These are phyloP conservation scores for Chaetomium fimeti DNA, from an alignment of 495 filamentous ascomycete genomes.

Conservation along the genomic window DNA sequence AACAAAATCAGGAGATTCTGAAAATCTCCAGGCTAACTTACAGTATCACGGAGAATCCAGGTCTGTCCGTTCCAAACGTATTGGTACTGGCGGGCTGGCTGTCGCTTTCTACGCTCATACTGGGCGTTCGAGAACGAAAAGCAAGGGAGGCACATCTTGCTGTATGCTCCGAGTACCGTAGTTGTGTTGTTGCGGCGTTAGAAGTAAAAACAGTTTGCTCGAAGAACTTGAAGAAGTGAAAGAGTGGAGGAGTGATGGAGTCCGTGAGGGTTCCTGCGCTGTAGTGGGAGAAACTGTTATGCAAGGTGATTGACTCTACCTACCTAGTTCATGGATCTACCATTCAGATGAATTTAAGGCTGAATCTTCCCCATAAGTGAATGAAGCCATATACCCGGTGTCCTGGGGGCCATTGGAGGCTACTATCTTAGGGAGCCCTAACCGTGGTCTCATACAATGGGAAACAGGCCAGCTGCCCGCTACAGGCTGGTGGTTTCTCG, in stretches of 20 bases:
- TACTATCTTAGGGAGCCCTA: no score
- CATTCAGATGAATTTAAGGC: not conserved
- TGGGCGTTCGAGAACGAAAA: constrained; percentile 44
- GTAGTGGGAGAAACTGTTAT: not conserved
- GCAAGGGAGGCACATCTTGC: constrained; percentile 45
- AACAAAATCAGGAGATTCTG: not conserved
- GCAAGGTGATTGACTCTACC: not conserved
- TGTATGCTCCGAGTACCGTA: not conserved
- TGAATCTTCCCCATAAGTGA: no score
- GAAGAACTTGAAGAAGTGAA: not conserved
- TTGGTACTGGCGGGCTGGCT: constrained; percentile 24
- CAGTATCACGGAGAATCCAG: constrained; percentile 32
- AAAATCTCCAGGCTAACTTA: constrained; percentile 18
- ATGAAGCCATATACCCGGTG: no score
- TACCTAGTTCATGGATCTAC: not conserved
- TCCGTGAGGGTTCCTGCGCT: not conserved
- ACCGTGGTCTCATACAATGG: no score
- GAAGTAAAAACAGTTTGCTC: not conserved
- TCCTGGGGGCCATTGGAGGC: no score
- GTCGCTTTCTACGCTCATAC: constrained; percentile 36
- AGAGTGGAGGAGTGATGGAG: not conserved
- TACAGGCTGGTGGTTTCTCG: no score
- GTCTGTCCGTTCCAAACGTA: constrained; percentile 39
- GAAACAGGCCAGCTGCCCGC: no score
- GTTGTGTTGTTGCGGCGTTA: not conserved